Evolutionary conservation across 2,329 filamentous ascomycete genomes (phyloP), one percentile per base, ranked within the genome.

Genomic region (Cladosporium velox): DNA sequence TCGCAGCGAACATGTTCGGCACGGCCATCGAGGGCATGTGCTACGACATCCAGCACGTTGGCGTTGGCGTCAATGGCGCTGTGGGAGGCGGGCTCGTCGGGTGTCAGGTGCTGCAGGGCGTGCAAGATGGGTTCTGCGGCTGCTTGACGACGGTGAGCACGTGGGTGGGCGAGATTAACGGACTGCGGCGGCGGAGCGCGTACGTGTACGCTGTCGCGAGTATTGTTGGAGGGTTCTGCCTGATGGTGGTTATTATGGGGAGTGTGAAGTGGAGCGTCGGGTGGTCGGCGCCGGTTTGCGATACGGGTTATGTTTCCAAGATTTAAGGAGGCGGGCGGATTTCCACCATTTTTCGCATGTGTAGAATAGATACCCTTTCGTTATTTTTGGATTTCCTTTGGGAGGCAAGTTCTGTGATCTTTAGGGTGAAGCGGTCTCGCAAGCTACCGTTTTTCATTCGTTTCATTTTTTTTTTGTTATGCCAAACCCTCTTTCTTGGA

Each of bases 1-100:
- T 97, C 72, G 79, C 81, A 0, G 92, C 90, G 32, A 98, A 98
- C 73, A 82, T 96, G 4, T 76, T 90, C 15, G 94, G 93, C 4
- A 93, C 91, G 0, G 85, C 85, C 0, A 78, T 97, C 18, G 77
- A 96, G 59, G 93, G 87, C 15, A 88, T 92, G 84, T 86, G 88
- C 34, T 96, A 87, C 81, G 91, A 96, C 73, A 79, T 97, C 60
- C 91, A 92, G 69, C 92, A 92, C 73, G 81, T 86, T 0, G 66
- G 73, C 6, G 65, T 78, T 11, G 72, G 70, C 15, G 59, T 83
- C 1, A 67, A 81, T 2, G 77, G 74, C 0, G 35, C 76, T 1
- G 71, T 75, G 2, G 81, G 81, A 10, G 81, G 80, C 0, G 77
- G 80, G 0, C 41, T 75, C 0, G 67, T 80, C 0, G 78, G 79